Percentiles rank a stretch among this genome's conserved stretches.
Evolutionary conservation across 257 asterid genomes (phyloP).

Genomic region (Forsythia viridissima): DNA sequence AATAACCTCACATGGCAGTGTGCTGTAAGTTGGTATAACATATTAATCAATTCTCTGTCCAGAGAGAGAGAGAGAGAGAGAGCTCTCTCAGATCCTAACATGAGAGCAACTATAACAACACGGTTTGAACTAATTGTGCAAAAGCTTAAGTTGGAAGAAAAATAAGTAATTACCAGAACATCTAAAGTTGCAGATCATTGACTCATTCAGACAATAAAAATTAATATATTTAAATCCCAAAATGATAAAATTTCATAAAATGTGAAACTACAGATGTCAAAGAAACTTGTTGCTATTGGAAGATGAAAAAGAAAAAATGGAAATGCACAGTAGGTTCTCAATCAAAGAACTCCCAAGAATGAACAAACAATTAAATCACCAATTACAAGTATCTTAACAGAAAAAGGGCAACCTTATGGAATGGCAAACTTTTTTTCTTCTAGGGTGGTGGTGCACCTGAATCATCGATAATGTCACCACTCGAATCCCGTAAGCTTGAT

Average conservation of each 20-base stretch:
- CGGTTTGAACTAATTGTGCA: conserved; percentile 19
- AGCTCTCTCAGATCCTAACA: not conserved
- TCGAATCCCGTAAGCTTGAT: conserved; percentile 9
- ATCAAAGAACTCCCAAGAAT: conserved; percentile 41
- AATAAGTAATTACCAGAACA: conserved; percentile 14
- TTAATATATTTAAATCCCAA: conserved; percentile 14
- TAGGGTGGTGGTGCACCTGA: conserved; percentile 4
- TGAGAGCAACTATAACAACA: not conserved
- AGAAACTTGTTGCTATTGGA: conserved; percentile 17
- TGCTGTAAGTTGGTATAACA: conserved; percentile 33
- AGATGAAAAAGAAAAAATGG: not conserved
- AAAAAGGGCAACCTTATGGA: not conserved
- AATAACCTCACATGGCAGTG: conserved; percentile 33
- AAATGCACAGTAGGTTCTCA: conserved; percentile 28
- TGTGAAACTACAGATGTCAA: conserved; percentile 6
- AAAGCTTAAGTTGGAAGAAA: not conserved
- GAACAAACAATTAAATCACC: conserved; percentile 32
- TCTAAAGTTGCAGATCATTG: conserved; percentile 27
- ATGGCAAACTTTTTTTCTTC: conserved; percentile 1
- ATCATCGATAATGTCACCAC: conserved; percentile 25
- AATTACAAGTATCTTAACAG: not conserved
- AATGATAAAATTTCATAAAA: not conserved
- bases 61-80: conserved; percentile 1
- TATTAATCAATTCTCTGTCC: not conserved
- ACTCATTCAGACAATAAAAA: conserved; percentile 34